phyloP scores from a whole-genome alignment of 305 asterid genomes.

The Ruellia speciosa region DNA sequence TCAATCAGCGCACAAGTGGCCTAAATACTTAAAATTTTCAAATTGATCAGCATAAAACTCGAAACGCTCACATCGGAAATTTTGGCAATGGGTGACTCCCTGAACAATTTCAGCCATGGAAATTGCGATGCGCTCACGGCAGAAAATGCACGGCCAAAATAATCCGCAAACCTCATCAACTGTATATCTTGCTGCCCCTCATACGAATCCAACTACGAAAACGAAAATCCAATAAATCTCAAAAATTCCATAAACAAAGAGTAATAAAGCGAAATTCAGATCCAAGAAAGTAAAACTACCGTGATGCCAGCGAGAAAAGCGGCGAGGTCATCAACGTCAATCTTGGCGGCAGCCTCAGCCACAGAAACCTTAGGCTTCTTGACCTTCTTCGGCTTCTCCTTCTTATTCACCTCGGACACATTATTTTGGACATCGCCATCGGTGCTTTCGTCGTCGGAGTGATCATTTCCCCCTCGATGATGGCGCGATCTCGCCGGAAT shows the following conservation, averaged over 20 bases:
- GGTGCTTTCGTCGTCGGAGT: conserved; percentile 32
- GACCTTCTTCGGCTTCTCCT: conserved; percentile 49
- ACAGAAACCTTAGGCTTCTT: conserved; percentile 65
- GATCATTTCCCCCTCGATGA: conserved; percentile 26
- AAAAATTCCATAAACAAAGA: conserved; percentile 12
- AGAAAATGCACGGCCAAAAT: conserved; percentile 79
- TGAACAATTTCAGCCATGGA: conserved; percentile 79
- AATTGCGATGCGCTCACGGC: conserved; percentile 62
- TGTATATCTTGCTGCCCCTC: conserved; percentile 72
- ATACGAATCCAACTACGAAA: conserved; percentile 47
- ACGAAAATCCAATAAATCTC: conserved; percentile 4
- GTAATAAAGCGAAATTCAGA: conserved; percentile 11
- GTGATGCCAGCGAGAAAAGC: conserved; percentile 50
- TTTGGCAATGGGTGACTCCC: conserved; percentile 58
- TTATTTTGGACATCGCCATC: conserved; percentile 31
- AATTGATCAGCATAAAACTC: conserved; percentile 4
- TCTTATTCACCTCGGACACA: conserved; percentile 39
- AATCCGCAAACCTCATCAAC: conserved; percentile 81
- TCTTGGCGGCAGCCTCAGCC: conserved; percentile 71
- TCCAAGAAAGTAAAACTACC: conserved; percentile 27
- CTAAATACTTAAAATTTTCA: neutral
- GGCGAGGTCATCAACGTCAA: conserved; percentile 54
- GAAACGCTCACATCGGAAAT: conserved; percentile 51
- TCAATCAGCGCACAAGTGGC: neutral
- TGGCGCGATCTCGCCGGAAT: conserved; percentile 32